Conservation (phyloP, 2,329 filamentous ascomycete species). For the Penicillium brasilianum region DNA sequence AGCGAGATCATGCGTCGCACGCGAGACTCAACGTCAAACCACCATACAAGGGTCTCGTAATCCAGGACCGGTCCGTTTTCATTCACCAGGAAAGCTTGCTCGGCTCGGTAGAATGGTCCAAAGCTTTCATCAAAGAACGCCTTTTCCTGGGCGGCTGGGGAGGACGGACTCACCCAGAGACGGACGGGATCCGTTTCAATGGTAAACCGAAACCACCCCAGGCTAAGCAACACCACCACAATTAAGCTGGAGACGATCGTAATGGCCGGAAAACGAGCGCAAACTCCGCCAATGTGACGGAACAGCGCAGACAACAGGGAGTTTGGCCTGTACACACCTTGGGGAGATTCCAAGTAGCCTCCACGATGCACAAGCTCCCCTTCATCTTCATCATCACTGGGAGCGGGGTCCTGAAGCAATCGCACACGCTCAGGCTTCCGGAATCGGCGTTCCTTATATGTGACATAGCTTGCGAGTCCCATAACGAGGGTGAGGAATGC, state of each 20-base stretch:
- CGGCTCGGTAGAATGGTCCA: slow-evolving; percentile 91
- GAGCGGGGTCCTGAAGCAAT: slow-evolving; percentile 79
- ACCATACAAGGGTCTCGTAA: slow-evolving; percentile 90
- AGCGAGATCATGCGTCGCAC: slow-evolving; percentile 74
- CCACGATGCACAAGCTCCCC: slow-evolving; percentile 78
- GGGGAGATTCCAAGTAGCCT: slow-evolving; percentile 78
- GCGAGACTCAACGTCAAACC: slow-evolving; percentile 85
- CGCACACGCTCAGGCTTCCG: slow-evolving; percentile 82
- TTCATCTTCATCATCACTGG: slow-evolving; percentile 93
- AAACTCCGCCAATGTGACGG: slow-evolving; percentile 76
- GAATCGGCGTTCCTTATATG: slow-evolving; percentile 73
- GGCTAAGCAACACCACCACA: slow-evolving; percentile 76
- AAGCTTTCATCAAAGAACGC: slow-evolving; percentile 91
- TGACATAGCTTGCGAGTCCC: slow-evolving; percentile 73
- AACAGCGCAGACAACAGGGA: slow-evolving; percentile 81
- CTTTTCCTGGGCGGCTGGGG: slow-evolving; percentile 89
- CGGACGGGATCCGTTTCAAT: slow-evolving; percentile 88
- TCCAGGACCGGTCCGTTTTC: slow-evolving; percentile 79
- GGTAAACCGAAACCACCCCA: slow-evolving; percentile 88
- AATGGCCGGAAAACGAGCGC: slow-evolving; percentile 80
- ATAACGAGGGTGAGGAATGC: slow-evolving; percentile 71
- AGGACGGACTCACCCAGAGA: slow-evolving; percentile 95
- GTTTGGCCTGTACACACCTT: slow-evolving; percentile 81
- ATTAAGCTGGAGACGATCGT: slow-evolving; percentile 80
- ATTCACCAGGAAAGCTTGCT: slow-evolving; percentile 93